These are phyloP conservation scores for Aplosporella prunicola DNA, from an alignment of 2,329 filamentous ascomycete species.

Conservation along the genomic window DNA sequence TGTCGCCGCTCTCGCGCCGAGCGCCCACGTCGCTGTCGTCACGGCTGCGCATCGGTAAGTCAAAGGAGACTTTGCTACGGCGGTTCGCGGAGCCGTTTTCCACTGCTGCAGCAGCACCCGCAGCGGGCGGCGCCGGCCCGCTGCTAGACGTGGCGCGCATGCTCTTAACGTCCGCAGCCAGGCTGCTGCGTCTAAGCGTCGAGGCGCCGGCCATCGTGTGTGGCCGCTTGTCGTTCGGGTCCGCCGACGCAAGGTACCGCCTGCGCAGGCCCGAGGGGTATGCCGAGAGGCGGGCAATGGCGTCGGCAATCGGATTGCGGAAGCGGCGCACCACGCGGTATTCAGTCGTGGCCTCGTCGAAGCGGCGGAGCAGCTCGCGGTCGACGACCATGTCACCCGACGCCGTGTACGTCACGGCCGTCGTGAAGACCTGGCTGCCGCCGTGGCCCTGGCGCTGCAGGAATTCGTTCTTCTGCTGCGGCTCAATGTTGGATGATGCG, in stretches of 20 bases:
- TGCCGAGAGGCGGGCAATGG: slow-evolving; percentile 45
- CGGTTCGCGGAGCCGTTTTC: slow-evolving; percentile 22
- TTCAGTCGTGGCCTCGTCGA: slow-evolving; percentile 62
- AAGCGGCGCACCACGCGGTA: slow-evolving; percentile 65
- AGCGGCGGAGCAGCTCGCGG: slow-evolving; percentile 53
- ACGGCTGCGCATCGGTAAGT: slow-evolving; percentile 8
- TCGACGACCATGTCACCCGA: slow-evolving; percentile 38
- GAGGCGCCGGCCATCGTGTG: slow-evolving; percentile 6
- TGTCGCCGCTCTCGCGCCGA: slow-evolving; percentile 22
- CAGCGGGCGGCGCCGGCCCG: slow-evolving; percentile 20
- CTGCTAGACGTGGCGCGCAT: slow-evolving; percentile 14
- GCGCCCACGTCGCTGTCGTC: slow-evolving; percentile 11
- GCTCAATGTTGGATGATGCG: slow-evolving; percentile 62
- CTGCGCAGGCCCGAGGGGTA: slow-evolving; percentile 37
- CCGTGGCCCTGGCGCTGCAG: slow-evolving; percentile 28
- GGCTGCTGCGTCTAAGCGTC: slow-evolving; percentile 13
- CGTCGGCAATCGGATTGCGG: slow-evolving; percentile 60
- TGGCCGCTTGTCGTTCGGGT: slow-evolving; percentile 19
- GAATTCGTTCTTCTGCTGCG: slow-evolving; percentile 40
- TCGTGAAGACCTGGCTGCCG: slow-evolving; percentile 13
- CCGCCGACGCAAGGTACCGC: slow-evolving; percentile 11
- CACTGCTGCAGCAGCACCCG: slow-evolving; percentile 19
- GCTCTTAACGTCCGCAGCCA: slow-evolving; percentile 15
- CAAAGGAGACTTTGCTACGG: slow-evolving; percentile 12
- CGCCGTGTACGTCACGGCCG: slow-evolving; percentile 11